A percentile compares a stretch with the other conserved stretches of the same genome.
phyloP scores from a whole-genome alignment of 2,329 filamentous ascomycete genomes.

The Westerdykella aurantiaca region DNA sequence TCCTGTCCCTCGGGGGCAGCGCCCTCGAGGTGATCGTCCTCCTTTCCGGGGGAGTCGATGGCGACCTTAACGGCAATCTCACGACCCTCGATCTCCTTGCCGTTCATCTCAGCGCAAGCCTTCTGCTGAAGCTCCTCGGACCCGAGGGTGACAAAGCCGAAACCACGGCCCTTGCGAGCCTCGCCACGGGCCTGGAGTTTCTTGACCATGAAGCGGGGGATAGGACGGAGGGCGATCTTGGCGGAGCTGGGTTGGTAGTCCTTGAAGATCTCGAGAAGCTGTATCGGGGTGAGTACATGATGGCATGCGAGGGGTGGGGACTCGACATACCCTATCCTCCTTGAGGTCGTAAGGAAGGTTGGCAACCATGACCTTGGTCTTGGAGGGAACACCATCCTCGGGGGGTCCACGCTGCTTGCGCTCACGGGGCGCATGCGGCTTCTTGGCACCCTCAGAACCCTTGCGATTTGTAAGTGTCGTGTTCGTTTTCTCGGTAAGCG shows the following conservation, averaged over 20 bases:
- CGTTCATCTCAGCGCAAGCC: conserved; percentile 97
- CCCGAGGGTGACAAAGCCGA: conserved; percentile 93
- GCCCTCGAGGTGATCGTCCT: conserved; percentile 64
- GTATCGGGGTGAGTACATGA: conserved; percentile 9
- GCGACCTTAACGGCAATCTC: conserved; percentile 99
- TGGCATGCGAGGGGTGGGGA: neutral
- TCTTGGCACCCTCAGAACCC: conserved; percentile 40
- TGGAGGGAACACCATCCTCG: conserved; percentile 94
- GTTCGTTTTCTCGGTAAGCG: conserved; percentile 49
- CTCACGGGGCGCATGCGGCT: conserved; percentile 49
- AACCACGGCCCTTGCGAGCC: conserved; percentile 97
- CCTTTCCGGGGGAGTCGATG: conserved; percentile 99
- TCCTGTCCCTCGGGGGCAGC: conserved; percentile 35
- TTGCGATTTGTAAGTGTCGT: conserved; percentile 51
- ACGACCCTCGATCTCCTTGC: conserved; percentile 96
- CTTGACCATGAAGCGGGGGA: conserved; percentile 99
- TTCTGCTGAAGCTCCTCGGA: conserved; percentile 96
- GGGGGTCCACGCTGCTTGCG: conserved; percentile 87
- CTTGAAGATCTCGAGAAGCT: conserved; percentile 97
- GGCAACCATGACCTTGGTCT: conserved; percentile 99
- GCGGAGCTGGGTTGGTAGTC: conserved; percentile 88
- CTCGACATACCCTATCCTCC: conserved; percentile 76
- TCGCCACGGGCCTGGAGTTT: conserved; percentile 98
- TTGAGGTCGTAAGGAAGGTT: conserved; percentile 97
- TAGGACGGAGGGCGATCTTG: conserved; percentile 97